Base-by-base conservation (phyloP, 306 rosid species). In the Vigna radiata region DNA sequence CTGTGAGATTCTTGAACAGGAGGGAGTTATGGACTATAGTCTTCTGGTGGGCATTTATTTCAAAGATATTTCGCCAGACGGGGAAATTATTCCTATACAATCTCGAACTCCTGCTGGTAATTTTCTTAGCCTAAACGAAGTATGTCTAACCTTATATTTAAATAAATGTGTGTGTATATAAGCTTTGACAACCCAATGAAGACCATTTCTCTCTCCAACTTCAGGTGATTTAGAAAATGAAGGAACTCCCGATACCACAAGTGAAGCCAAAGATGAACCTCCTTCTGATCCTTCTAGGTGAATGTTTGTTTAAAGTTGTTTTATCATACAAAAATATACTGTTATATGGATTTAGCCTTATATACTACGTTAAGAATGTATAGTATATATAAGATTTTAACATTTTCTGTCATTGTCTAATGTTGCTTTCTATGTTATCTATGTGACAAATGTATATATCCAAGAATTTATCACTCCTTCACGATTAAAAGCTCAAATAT, bases 21-120 rank as follows among this genome's bases (percentile, higher is more conserved):
- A 94, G 70, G 91, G 97, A 78, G 89, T 91, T 61, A 94, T 91
- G 98, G 98, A 94, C 83, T 94, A 94, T 70, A 94, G 98, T 76
- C 71, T 94, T 48, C 79, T 94, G 37, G 85, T 94, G 76, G 98
- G 98, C 21, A 91, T 94, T 80, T 93, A 89, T 87, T 94, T 94
- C 84, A 85, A 85, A 84, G 88, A 88, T 55, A 88, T 86, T 70
- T 86, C 98, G 14, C 73, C 83, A 33, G 87, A 88, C 21, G 96
- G 97, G 23, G 88, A 89, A 25, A 50, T 91, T 31, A 78, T 90
- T 81, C 88, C 93, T 76, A 75, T 80, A 2, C 84, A 85, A 79
- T 65, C 93, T 56, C 82, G 1, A 7, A 85, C 86, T 77, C 90
- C 87, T 53, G 15, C 25, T 41, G 93, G 94, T 94, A 74, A 79